A percentile compares a stretch with the other conserved stretches of the same genome.
Conservation (phyloP, 805 yeast genomes). For the Zygoascus ofunaensis region DNA sequence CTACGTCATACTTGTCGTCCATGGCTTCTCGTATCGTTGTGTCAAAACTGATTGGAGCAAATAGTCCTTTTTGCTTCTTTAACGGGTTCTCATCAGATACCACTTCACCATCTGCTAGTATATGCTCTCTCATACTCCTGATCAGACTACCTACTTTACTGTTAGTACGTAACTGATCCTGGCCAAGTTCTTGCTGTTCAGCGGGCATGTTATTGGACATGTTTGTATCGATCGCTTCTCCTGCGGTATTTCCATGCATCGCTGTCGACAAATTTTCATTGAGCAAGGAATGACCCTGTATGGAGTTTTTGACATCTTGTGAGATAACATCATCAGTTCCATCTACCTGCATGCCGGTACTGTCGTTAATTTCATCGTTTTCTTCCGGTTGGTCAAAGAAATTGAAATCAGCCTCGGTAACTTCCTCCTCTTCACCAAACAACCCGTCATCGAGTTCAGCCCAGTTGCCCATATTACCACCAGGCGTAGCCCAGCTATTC, state of each 20-base stretch:
- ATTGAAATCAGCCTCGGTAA: conserved; percentile 36
- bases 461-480: conserved; percentile 16
- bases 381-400: conserved; percentile 31
- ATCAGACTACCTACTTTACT: neutral
- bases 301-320: neutral
- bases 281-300: neutral
- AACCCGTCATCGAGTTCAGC: conserved; percentile 24
- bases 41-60: conserved; percentile 74
- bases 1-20: conserved; percentile 78
- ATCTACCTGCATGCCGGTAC: neutral
- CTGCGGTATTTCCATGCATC: neutral
- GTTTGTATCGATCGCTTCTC: neutral
- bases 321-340: neutral
- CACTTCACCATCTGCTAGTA: neutral
- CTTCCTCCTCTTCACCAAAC: conserved; percentile 30
- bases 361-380: conserved; percentile 2
- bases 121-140: neutral
- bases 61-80: conserved; percentile 45
- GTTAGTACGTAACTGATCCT: neutral
- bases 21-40: conserved; percentile 68
- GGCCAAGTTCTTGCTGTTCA: neutral
- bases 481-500: conserved; percentile 15
- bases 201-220: neutral
- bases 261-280: neutral
- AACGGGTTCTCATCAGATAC: neutral